Conservation (phyloP, 805 yeast genomes). For the Candida boidinii region DNA sequence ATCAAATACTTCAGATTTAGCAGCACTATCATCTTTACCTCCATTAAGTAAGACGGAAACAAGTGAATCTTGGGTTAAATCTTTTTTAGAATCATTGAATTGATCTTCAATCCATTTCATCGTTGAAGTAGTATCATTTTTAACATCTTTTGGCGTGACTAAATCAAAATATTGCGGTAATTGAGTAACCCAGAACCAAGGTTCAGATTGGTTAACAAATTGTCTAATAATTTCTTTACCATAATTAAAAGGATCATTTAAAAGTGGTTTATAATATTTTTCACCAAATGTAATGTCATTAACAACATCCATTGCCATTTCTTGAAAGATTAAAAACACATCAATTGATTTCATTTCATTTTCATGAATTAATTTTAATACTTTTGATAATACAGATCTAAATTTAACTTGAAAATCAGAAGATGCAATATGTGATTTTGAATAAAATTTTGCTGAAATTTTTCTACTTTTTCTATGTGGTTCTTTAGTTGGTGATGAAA, state of each 20-base stretch:
- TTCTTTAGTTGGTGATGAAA: conserved; percentile 43
- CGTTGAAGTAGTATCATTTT: conserved; percentile 29
- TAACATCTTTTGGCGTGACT: conserved; percentile 34
- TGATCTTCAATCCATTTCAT: conserved; percentile 35
- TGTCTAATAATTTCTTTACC: conserved; percentile 35
- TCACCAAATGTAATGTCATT: conserved; percentile 52
- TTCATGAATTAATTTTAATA: conserved; percentile 15
- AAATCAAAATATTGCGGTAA: conserved; percentile 45
- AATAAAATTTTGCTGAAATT: conserved; percentile 31
- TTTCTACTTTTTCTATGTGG: conserved; percentile 37
- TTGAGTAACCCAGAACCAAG: conserved; percentile 60
- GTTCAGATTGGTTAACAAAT: conserved; percentile 40
- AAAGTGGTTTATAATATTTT: conserved; percentile 34
- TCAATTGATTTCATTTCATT: conserved; percentile 30
- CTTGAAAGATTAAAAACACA: conserved; percentile 55
- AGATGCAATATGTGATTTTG: conserved; percentile 32
- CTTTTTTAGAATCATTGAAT: conserved; percentile 12
- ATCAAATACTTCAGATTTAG: conserved; percentile 46
- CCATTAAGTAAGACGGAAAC: conserved; percentile 15
- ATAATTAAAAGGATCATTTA: conserved; percentile 27
- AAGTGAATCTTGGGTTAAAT: conserved; percentile 13
- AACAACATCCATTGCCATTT: conserved; percentile 65
- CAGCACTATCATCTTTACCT: conserved; percentile 11
- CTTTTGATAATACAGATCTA: conserved; percentile 22
- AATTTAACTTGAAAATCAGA: conserved; percentile 24